Base-by-base conservation (phyloP, 768 basidiomycete species). In the Sistotremastrum niveocremeum region DNA sequence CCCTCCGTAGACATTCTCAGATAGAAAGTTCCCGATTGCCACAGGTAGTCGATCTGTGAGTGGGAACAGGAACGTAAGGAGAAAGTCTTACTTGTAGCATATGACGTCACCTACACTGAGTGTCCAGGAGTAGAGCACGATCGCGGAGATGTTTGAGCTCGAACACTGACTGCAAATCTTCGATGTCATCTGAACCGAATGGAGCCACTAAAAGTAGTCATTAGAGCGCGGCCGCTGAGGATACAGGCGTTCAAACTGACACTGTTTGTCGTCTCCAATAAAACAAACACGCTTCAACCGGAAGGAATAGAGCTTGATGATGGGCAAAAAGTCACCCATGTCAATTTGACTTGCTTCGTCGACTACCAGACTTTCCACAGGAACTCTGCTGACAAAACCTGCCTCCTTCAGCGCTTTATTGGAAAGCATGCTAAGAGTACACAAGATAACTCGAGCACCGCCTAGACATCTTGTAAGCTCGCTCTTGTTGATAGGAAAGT, bases 21-120 rank as follows among this genome's bases (percentile, higher is more conserved):
- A 87, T 37, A 90, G 81, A 39, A 86, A 76, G 3, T 66, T 53
- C 28, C 85, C 84, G 66, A 87, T 79, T 51, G 84, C 75, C 43
- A 79, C 75, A 44, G 86, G 86, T 84, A 90, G 86, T 1, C 87
- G 76, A 52, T 89, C 87, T 89, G 46, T 28, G 47, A 40, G 35
- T 20, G 6, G 39, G 54, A 41, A 54, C 28, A 39, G 8, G 43
- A 36, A 12, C 46, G 42, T 35, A 31, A 39, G 30, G 32, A 46
- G 48, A 45, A 6, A 32, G 20, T 34, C 29, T 30, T n/a, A n/a
- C n/a, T n/a, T 30, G 42, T 46, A 30, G 8, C 9, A 43, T 7
- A 47, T n/a, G 6, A 47, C 8, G 4, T 9, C 37, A 59, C 74
- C 54, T 58, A 85, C 87, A 89, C 62, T 88, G 86, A 1, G 70